Base-by-base conservation (phyloP, 208 protist species). In the Wallacemonas sp. region DNA sequence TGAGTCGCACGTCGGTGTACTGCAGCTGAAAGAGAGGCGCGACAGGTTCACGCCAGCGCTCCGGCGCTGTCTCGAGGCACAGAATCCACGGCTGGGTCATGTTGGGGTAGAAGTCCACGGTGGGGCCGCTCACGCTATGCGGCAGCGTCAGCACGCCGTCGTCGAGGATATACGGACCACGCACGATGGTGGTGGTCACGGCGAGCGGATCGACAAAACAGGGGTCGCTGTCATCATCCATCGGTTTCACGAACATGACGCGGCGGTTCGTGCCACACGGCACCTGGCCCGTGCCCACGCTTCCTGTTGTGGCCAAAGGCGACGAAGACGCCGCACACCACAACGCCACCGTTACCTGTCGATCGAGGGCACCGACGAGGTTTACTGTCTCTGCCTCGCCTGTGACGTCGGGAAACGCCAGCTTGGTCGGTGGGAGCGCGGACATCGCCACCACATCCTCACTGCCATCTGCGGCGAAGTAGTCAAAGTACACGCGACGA, bases 31-130 rank as follows among this genome's bases (percentile, higher is more conserved):
- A 54, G 63, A 84, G 70, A 31, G 85, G 85, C 24, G 28, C 51
- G 28, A 70, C 53, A 34, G 82, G 70, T 67, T 88, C 72, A 0
- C 82, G 79, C 86, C 86, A 92, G 36, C 72, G 68, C 65, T 92
- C 82, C 8, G 75, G 70, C 0, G 70, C 82, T 0, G 72, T 84
- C 55, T 89, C 86, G 22, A 89, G 46, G 44, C 86, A 92, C 72
- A 92, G 77, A 38, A 88, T 80, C 86, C 86, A 92, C 31, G 86
- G 82, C 72, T 86, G 71, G 24, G 72, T 80, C 47, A 82, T 70
- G 66, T 80, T 84, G 0, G 84, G 84, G 45, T 73, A 77, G 47
- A 65, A 70, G 39, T 42, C 24, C 51, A 70, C 61, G 58, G 31
- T 14, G 30, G 63, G 55, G 21, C 59, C 66, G 60, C 73, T 88